Evolutionary conservation across 2,329 filamentous ascomycete species (phyloP).

Genomic region (Talaromyces albobiverticillius): DNA sequence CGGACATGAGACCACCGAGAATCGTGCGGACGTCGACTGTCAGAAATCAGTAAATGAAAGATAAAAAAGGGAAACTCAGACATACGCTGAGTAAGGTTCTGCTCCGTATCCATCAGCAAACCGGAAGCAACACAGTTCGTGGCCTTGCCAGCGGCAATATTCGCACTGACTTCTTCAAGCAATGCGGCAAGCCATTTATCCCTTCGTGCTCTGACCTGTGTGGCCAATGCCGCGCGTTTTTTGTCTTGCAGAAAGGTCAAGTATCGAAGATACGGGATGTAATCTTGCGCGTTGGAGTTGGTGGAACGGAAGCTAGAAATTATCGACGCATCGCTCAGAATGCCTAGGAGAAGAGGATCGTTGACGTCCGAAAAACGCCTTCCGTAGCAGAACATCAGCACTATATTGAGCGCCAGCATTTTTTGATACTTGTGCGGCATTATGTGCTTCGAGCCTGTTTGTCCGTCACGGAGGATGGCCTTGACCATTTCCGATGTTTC

Average conservation of each 20-base stretch:
- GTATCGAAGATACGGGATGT: slow-evolving; percentile 1
- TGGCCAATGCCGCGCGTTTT: not conserved
- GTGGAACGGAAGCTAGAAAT: slow-evolving; percentile 7
- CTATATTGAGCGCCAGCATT: slow-evolving; percentile 12
- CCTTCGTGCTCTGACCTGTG: not conserved
- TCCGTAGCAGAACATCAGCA: slow-evolving; percentile 16
- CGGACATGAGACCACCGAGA: slow-evolving; percentile 22
- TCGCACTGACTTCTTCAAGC: not conserved
- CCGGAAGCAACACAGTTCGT: not conserved
- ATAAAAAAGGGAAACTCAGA: not conserved
- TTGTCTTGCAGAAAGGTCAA: not conserved
- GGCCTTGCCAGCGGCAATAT: not conserved
- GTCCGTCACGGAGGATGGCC: slow-evolving; percentile 8
- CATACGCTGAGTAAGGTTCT: not conserved
- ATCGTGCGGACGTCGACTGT: slow-evolving; percentile 21
- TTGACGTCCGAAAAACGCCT: slow-evolving; percentile 5
- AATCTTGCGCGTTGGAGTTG: slow-evolving; percentile 5
- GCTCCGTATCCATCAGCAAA: slow-evolving; percentile 1
- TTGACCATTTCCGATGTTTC: slow-evolving; percentile 12
- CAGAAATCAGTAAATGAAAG: not conserved
- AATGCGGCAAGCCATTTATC: slow-evolving; percentile 4
- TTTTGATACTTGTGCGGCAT: slow-evolving; percentile 14
- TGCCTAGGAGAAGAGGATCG: not conserved
- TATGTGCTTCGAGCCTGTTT: slow-evolving; percentile 2
- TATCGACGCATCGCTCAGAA: not conserved